A percentile compares a stretch with the other conserved stretches of the same genome.
These are phyloP conservation scores for Allium fistulosum DNA, from an alignment of 106 monocot genomes.

Conservation along the genomic window DNA sequence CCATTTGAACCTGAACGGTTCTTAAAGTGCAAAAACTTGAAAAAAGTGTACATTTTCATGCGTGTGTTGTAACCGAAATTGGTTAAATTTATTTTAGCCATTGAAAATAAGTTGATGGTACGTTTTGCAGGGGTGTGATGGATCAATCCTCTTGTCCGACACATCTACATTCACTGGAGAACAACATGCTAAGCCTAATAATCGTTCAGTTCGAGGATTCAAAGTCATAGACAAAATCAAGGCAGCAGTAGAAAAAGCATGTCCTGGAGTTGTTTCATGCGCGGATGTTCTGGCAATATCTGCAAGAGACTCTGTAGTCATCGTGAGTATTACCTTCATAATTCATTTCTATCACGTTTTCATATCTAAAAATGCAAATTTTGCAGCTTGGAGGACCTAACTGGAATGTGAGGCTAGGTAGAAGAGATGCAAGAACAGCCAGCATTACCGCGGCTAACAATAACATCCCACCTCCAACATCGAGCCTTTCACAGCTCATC, in stretches of 20 bases:
- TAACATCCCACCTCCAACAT: conserved; percentile 43
- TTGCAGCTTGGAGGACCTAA: conserved; percentile 56
- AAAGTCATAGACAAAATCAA: conserved; percentile 61
- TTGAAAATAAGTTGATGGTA: too few species aligned
- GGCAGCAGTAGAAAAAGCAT: conserved; percentile 43
- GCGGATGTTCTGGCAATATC: conserved; percentile 61
- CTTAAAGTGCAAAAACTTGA: too few species aligned
- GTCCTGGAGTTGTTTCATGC: conserved; percentile 64
- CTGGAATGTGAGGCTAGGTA: conserved; percentile 63
- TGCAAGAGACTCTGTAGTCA: conserved; percentile 56
- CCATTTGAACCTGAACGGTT: too few species aligned
- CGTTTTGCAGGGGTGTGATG: conserved; percentile 59
- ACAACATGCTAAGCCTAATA: conserved; percentile 50
- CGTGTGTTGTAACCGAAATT: too few species aligned
- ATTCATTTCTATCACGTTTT: not conserved
- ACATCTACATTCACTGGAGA: conserved; percentile 66
- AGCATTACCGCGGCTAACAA: conserved; percentile 37
- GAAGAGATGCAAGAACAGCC: conserved; percentile 64
- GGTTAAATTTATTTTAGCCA: too few species aligned
- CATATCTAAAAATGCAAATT: not conserved
- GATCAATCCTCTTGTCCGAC: conserved; percentile 63
- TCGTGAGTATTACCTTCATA: not conserved
- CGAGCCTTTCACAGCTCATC: conserved; percentile 33
- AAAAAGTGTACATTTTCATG: too few species aligned
- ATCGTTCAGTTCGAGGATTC: conserved; percentile 47